A percentile compares a stretch with the other conserved stretches of the same genome.
Conservation (phyloP, 352 stramenopile species). For the Pythium biforme region DNA sequence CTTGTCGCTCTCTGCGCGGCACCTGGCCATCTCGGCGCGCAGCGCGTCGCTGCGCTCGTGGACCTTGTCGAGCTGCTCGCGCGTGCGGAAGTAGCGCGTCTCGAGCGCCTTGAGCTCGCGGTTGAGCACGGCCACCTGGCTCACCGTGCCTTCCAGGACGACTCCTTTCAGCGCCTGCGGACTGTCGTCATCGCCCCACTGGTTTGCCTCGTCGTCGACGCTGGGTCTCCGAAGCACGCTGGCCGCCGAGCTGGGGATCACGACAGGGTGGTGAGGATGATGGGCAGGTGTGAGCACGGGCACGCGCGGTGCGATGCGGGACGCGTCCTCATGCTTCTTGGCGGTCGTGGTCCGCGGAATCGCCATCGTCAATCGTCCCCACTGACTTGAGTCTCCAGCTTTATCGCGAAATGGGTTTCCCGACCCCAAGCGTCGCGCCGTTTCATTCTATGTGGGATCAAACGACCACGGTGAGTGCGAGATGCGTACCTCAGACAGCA, state of each 20-base stretch:
- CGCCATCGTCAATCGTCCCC: too few relatives aligned
- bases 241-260: background rate
- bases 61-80: slow-evolving; percentile 64
- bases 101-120: slow-evolving; percentile 74
- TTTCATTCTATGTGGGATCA: slow-evolving; percentile 14
- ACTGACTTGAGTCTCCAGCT: too few relatives aligned
- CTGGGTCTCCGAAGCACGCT: background rate
- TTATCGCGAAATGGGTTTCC: background rate
- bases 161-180: slow-evolving; percentile 1
- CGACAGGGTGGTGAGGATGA: slow-evolving; percentile 1
- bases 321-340: slow-evolving; percentile 12
- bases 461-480: too few relatives aligned
- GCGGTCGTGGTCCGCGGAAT: slow-evolving; percentile 3
- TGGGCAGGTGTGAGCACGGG: background rate
- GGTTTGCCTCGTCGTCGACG: slow-evolving; percentile 17
- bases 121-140: slow-evolving; percentile 59
- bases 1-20: slow-evolving; percentile 33
- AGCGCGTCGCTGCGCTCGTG: slow-evolving; percentile 62
- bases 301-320: background rate
- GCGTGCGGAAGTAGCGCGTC: slow-evolving; percentile 75
- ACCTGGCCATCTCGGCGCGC: slow-evolving; percentile 50
- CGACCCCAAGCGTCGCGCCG: slow-evolving; percentile 19
- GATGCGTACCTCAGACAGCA: background rate
- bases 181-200: slow-evolving; percentile 25
- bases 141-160: slow-evolving; percentile 25